phyloP scores from a whole-genome alignment of 2,329 filamentous ascomycete genomes.

The Paraphoma sp. region DNA sequence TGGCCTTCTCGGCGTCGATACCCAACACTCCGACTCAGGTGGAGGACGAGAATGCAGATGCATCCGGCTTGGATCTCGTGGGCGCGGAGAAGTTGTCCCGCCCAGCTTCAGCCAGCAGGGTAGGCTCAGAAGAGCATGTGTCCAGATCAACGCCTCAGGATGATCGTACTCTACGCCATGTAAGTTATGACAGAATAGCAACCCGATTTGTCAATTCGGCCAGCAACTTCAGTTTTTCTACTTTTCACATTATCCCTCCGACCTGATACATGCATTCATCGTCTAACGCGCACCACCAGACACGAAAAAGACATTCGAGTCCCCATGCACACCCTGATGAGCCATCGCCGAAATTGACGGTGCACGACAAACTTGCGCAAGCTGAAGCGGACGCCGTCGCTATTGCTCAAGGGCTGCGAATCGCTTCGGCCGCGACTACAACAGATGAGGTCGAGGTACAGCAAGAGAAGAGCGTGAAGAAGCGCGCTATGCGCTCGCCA shows the following conservation, averaged over 20 bases:
- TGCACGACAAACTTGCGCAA: slow-evolving; percentile 54
- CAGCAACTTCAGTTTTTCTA: slow-evolving; percentile 36
- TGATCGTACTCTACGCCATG: slow-evolving; percentile 41
- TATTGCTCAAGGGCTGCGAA: slow-evolving; percentile 28
- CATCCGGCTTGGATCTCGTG: slow-evolving; percentile 37
- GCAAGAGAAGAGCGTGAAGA: slow-evolving; percentile 24
- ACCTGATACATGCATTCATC: slow-evolving; percentile 9
- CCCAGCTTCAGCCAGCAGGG: slow-evolving; percentile 23
- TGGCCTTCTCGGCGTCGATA: slow-evolving; percentile 46
- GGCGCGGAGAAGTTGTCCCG: slow-evolving; percentile 22
- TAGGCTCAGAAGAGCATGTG: slow-evolving; percentile 23
- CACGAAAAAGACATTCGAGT: slow-evolving; percentile 47
- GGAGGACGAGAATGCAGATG: slow-evolving; percentile 42
- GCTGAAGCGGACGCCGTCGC: slow-evolving; percentile 53
- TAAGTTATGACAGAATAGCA: slow-evolving; percentile 43
- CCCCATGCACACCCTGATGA: slow-evolving; percentile 47
- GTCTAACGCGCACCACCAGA: slow-evolving; percentile 41
- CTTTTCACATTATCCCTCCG: slow-evolving; percentile 20
- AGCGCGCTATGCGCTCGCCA: slow-evolving; percentile 35
- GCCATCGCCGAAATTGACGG: slow-evolving; percentile 50
- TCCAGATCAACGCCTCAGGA: slow-evolving; percentile 31
- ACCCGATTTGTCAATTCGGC: slow-evolving; percentile 30
- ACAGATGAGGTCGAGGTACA: slow-evolving; percentile 26
- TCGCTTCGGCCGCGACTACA: slow-evolving; percentile 12
- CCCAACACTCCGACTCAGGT: slow-evolving; percentile 40